Evolutionary conservation across 345 rosid species (phyloP).

Genomic region (Kandelia obovata): DNA sequence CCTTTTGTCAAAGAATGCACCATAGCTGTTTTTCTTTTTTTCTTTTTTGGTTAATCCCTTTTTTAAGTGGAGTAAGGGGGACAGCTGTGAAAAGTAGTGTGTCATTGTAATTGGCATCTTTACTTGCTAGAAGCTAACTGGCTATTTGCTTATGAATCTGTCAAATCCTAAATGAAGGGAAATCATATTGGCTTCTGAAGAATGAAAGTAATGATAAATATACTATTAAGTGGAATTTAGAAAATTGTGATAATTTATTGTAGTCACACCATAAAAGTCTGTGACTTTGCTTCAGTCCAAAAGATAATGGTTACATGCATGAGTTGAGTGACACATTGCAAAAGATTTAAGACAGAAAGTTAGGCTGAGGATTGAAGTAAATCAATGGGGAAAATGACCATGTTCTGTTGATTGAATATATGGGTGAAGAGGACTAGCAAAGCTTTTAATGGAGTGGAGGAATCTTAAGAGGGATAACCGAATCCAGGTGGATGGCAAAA

Average conservation of each 20-base stretch:
- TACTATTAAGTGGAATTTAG: background rate
- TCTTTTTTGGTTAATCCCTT: too few relatives aligned
- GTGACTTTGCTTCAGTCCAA: background rate
- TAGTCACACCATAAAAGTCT: background rate
- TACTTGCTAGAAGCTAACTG: background rate
- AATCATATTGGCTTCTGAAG: background rate
- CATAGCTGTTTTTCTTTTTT: background rate
- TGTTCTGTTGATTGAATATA: too few relatives aligned
- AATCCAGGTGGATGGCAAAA: too few relatives aligned
- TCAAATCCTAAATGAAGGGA: background rate
- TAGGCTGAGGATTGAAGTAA: too few relatives aligned
- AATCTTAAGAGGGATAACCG: too few relatives aligned
- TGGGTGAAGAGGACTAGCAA: too few relatives aligned
- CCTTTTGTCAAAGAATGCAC: constrained; percentile 8
- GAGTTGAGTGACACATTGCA: too few relatives aligned
- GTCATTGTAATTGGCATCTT: background rate
- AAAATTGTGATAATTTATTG: background rate
- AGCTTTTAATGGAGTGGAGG: too few relatives aligned
- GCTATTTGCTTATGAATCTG: background rate
- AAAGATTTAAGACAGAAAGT: too few relatives aligned
- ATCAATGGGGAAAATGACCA: too few relatives aligned
- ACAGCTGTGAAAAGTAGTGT: background rate
- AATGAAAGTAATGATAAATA: background rate
- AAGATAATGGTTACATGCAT: too few relatives aligned
- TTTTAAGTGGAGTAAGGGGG: background rate